Evolutionary conservation across 805 yeast species (phyloP).

Genomic region (Schizosaccharomyces japonicus): DNA sequence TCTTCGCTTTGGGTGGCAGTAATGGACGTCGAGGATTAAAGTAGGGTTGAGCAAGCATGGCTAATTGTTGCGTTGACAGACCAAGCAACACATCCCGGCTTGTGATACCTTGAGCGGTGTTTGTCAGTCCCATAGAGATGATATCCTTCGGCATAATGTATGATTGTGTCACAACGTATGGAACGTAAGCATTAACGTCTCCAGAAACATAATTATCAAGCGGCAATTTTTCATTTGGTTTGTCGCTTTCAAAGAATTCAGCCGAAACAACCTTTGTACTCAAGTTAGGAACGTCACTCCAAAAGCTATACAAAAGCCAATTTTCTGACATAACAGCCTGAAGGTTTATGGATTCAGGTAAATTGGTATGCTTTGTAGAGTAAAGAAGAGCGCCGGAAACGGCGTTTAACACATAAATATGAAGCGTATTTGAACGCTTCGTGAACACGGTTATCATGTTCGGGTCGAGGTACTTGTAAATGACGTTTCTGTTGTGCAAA

Average conservation of each 20-base stretch:
- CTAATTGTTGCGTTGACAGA: slow-evolving; percentile 28
- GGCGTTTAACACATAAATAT: slow-evolving; percentile 35
- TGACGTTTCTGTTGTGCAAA: slow-evolving; percentile 42
- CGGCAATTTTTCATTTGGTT: slow-evolving; percentile 24
- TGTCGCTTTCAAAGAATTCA: slow-evolving; percentile 52
- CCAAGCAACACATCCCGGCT: slow-evolving; percentile 39
- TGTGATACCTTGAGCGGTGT: slow-evolving; percentile 43
- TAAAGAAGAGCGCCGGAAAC: slow-evolving; percentile 42
- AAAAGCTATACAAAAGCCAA: slow-evolving; percentile 53
- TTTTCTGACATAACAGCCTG: slow-evolving; percentile 51
- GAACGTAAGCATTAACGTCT: background rate
- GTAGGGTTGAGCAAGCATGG: slow-evolving; percentile 20
- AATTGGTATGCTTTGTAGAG: slow-evolving; percentile 20
- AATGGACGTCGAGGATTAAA: slow-evolving; percentile 47
- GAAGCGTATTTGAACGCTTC: slow-evolving; percentile 13
- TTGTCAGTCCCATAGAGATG: slow-evolving; percentile 26
- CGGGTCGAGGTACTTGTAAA: slow-evolving; percentile 68
- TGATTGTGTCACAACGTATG: slow-evolving; percentile 14
- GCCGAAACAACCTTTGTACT: slow-evolving; percentile 40
- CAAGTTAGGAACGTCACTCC: slow-evolving; percentile 25
- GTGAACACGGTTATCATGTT: slow-evolving; percentile 33
- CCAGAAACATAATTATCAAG: background rate
- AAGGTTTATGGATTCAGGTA: slow-evolving; percentile 22
- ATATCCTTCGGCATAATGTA: slow-evolving; percentile 41
- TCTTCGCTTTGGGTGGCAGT: slow-evolving; percentile 15